Evolutionary conservation across 1,284 basidiomycete genomes (phyloP), one percentile per base, ranked within the genome.

Genomic region (Somion occarium): DNA sequence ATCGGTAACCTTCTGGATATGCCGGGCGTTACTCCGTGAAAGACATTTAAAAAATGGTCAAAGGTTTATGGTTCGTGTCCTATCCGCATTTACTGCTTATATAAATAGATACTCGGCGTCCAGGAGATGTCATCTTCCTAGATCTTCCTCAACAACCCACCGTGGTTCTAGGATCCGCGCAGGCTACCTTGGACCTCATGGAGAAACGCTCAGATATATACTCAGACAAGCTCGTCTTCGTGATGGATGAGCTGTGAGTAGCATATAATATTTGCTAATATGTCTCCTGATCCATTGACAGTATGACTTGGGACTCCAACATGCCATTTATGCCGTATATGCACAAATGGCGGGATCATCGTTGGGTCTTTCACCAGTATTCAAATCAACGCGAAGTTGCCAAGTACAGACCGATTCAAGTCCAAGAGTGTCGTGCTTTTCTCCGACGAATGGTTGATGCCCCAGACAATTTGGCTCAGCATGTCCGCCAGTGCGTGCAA

Each of bases 111-210:
- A n/a, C n/a, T n/a, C n/a, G n/a, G n/a, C n/a, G n/a, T n/a, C n/a
- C n/a, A 41, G 38, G 47, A 3, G 54, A 56, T 52, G 24, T 60
- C 15, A 46, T 60, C 2, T 54, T 53, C 42, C 20, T 57, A 4
- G 41, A 50, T 25, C 19, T 55, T 12, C 49, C 52, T 19, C 27
- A 24, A 5, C 44, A 46, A 20, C 43, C 51, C 15, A 43, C 49
- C 0, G 38, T 55, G 25, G 38, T 60, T 12, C n/a, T 59, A 24
- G 56, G 51, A 26, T 58, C 59, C 7, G 46, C 27, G 5, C 26
- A 55, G 22, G 54, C 52, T 12, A 51, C 54, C 1, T 37, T 44
- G 18, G 59, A 61, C 12, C 48, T 59, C 15, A 46, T 61, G 19
- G 56, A 59, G 13, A 54, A 52, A 30, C 47, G 58, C n/a, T 54